Evolutionary conservation across 371 early-diverging fungal genomes (phyloP).

Genomic region (Apophysomyces variabilis): DNA sequence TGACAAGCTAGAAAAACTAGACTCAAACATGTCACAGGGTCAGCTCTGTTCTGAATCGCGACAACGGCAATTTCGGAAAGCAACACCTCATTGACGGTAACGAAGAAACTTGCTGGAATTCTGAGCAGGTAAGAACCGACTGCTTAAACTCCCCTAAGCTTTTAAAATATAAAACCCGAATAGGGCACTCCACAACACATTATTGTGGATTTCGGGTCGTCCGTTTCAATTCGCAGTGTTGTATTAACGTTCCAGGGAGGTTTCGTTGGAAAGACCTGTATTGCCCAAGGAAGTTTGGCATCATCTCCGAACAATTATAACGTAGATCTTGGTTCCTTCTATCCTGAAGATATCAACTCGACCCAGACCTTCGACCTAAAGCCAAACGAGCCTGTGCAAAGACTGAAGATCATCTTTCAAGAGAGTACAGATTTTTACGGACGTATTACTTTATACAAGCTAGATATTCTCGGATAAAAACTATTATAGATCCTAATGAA

Average conservation of each 20-base stretch:
- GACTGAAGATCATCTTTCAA: constrained; percentile 74
- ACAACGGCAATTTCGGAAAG: constrained; percentile 79
- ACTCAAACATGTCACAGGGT: constrained; percentile 57
- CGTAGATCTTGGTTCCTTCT: constrained; percentile 37
- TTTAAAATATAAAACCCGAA: neutral
- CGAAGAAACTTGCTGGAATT: constrained; percentile 94
- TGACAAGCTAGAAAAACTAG: neutral
- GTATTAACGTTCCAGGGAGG: constrained; percentile 91
- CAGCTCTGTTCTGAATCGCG: constrained; percentile 88
- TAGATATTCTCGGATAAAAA: constrained; percentile 66
- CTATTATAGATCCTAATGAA: neutral
- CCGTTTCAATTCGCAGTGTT: constrained; percentile 52
- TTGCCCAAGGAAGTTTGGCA: constrained; percentile 41
- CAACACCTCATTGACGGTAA: constrained; percentile 78
- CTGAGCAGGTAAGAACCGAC: constrained; percentile 69
- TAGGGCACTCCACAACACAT: constrained; percentile 87
- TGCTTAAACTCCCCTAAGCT: neutral
- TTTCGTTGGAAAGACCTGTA: constrained; percentile 80
- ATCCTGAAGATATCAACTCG: constrained; percentile 44
- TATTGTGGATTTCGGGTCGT: constrained; percentile 66
- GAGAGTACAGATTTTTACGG: constrained; percentile 90
- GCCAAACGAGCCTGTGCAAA: constrained; percentile 26
- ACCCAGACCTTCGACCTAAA: constrained; percentile 34
- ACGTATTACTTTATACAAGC: constrained; percentile 80
- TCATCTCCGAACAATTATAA: constrained; percentile 51